phyloP scores from a whole-genome alignment of 2,329 filamentous ascomycete species.

The Trichophyton verrucosum region DNA sequence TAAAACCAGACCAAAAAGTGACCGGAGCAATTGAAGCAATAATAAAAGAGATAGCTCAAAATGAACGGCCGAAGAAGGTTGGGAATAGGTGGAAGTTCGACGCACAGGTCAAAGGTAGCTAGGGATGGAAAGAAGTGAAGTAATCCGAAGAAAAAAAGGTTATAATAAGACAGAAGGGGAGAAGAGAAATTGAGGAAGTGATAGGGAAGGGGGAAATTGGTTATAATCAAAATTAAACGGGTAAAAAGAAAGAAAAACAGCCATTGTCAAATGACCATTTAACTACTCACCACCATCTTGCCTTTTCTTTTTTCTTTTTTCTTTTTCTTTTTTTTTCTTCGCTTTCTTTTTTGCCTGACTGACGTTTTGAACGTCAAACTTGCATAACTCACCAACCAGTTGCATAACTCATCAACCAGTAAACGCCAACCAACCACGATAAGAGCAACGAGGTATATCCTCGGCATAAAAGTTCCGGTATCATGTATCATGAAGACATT shows the following conservation, averaged over 20 bases:
- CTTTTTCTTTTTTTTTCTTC: neutral
- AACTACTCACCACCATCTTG: neutral
- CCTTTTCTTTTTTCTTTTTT: neutral
- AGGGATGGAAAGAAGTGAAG: neutral
- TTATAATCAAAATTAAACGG: neutral
- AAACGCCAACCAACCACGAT: neutral
- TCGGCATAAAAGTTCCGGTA: neutral
- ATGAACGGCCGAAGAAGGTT: too few relatives aligned
- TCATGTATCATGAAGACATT: neutral
- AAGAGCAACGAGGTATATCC: neutral
- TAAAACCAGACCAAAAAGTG: neutral
- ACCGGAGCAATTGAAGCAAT: neutral
- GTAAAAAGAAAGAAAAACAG: neutral
- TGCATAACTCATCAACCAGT: neutral
- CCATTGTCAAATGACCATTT: neutral
- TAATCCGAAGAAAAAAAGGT: too few relatives aligned
- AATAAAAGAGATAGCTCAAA: neutral
- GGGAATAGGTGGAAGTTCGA: too few relatives aligned
- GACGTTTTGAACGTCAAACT: neutral
- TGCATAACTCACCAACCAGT: neutral
- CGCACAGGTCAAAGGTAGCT: too few relatives aligned
- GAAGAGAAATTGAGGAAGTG: neutral
- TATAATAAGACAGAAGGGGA: neutral
- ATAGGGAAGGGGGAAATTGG: neutral
- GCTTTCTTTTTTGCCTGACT: neutral